These are phyloP conservation scores for Tetragonia tetragonoides DNA, from an alignment of 148 eudicot genomes.

Conservation along the genomic window DNA sequence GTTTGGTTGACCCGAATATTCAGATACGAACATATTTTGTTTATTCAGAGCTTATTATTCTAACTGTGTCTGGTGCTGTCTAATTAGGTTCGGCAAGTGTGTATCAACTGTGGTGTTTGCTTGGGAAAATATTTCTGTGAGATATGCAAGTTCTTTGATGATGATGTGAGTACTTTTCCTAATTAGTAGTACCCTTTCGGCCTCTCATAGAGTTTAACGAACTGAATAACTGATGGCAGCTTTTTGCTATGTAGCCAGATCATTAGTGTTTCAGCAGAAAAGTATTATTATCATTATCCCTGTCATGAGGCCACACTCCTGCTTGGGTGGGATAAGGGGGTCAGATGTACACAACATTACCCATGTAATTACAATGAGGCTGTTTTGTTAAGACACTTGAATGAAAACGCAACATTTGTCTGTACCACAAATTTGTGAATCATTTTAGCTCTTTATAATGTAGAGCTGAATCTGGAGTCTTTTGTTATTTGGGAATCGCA, in stretches of 20 bases:
- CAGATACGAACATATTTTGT: background rate
- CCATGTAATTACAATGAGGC: no score
- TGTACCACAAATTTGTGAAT: no score
- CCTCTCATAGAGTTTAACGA: background rate
- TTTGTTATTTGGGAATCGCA: no score
- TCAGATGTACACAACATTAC: no score
- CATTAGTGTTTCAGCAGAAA: background rate
- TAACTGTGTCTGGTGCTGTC: background rate
- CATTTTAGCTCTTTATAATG: no score
- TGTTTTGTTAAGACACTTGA: no score
- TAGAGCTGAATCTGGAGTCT: no score
- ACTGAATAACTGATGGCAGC: background rate
- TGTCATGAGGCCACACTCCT: no score
- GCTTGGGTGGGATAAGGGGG: no score
- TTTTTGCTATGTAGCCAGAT: background rate
- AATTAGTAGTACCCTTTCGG: background rate
- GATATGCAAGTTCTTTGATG: conserved; percentile 78
- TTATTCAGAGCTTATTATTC: conserved; percentile 8
- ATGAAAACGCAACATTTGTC: no score
- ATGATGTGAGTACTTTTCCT: conserved; percentile 59
- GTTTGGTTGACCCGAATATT: background rate
- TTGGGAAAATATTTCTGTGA: conserved; percentile 85
- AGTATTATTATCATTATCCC: no score
- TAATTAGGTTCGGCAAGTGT: conserved; percentile 67
- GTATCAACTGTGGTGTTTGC: conserved; percentile 83